Evolutionary conservation across 2,329 filamentous ascomycete species (phyloP).

Genomic region (Fusarium austroafricanum): DNA sequence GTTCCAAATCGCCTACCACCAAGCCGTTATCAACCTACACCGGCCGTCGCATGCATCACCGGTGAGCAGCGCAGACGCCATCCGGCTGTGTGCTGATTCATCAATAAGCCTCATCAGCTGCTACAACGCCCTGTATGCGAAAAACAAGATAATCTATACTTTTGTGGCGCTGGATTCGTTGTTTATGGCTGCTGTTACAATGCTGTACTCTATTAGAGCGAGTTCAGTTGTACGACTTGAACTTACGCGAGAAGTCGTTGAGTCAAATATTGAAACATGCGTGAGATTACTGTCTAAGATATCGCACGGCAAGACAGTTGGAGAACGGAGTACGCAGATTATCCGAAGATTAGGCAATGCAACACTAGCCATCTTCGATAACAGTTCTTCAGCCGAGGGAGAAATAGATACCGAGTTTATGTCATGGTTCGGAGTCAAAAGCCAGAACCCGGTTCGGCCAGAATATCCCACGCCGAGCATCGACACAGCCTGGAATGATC

Average conservation of each 20-base stretch:
- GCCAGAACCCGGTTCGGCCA: conserved; percentile 33
- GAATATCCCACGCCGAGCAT: conserved; percentile 42
- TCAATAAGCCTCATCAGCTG: conserved; percentile 42
- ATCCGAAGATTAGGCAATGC: conserved; percentile 38
- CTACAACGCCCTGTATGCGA: conserved; percentile 40
- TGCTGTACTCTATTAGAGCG: conserved; percentile 37
- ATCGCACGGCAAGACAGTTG: conserved; percentile 37
- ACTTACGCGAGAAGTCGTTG: conserved; percentile 36
- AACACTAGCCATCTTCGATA: conserved; percentile 38
- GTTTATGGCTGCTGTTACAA: conserved; percentile 42
- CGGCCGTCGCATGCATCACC: conserved; percentile 40
- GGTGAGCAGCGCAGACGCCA: conserved; percentile 39
- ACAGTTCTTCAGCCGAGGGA: conserved; percentile 20
- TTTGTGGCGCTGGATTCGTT: conserved; percentile 36
- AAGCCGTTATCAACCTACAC: conserved; percentile 40
- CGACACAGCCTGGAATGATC: conserved; percentile 41
- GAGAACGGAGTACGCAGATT: conserved; percentile 35
- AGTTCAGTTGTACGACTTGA: conserved; percentile 31
- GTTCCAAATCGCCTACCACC: conserved; percentile 44
- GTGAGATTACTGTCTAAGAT: conserved; percentile 35
- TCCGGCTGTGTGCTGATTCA: conserved; percentile 39
- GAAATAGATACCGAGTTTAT: conserved; percentile 43
- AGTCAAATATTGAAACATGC: conserved; percentile 40
- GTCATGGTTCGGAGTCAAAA: conserved; percentile 43
- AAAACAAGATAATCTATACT: conserved; percentile 41